phyloP scores from a whole-genome alignment of 2,329 filamentous ascomycete species.

The Penicillium psychrosexuale region DNA sequence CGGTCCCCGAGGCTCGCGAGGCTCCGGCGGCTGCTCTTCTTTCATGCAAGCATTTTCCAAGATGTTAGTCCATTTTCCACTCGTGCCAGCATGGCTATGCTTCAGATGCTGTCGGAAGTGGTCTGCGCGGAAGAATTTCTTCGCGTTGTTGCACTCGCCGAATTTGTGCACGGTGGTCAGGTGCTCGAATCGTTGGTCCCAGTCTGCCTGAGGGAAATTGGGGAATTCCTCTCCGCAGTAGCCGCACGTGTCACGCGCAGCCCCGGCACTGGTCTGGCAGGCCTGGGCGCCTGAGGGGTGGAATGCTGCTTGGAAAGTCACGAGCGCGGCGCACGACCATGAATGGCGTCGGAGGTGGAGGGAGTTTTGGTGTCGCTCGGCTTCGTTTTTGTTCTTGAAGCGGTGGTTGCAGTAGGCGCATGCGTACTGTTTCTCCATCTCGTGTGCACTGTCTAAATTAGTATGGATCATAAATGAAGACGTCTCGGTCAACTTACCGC shows the following conservation, averaged over 20 bases:
- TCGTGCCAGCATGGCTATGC: constrained; percentile 92
- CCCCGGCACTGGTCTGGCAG: constrained; percentile 33
- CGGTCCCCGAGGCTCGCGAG: constrained; percentile 11
- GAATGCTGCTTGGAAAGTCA: constrained; percentile 74
- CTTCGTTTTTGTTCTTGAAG: constrained; percentile 99
- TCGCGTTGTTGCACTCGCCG: constrained; percentile 93
- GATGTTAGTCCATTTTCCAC: constrained; percentile 98
- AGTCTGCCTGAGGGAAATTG: constrained; percentile 71
- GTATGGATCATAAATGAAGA: not conserved
- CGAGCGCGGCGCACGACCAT: constrained; percentile 90
- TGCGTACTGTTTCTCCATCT: constrained; percentile 93
- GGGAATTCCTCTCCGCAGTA: constrained; percentile 94
- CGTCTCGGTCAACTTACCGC: constrained; percentile 56
- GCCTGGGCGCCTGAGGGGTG: constrained; percentile 65
- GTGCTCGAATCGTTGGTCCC: constrained; percentile 82
- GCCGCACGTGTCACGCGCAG: constrained; percentile 71
- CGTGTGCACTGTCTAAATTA: constrained; percentile 63
- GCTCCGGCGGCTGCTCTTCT: constrained; percentile 59
- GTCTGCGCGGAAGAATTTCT: constrained; percentile 96
- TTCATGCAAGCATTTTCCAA: constrained; percentile 96
- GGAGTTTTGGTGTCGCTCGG: constrained; percentile 92
- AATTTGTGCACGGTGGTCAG: constrained; percentile 93
- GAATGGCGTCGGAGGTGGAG: constrained; percentile 88
- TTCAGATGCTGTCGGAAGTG: constrained; percentile 98
- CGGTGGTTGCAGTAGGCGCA: constrained; percentile 90